phyloP scores from a whole-genome alignment of 2,329 filamentous ascomycete genomes.

The Aspergillus terreus region DNA sequence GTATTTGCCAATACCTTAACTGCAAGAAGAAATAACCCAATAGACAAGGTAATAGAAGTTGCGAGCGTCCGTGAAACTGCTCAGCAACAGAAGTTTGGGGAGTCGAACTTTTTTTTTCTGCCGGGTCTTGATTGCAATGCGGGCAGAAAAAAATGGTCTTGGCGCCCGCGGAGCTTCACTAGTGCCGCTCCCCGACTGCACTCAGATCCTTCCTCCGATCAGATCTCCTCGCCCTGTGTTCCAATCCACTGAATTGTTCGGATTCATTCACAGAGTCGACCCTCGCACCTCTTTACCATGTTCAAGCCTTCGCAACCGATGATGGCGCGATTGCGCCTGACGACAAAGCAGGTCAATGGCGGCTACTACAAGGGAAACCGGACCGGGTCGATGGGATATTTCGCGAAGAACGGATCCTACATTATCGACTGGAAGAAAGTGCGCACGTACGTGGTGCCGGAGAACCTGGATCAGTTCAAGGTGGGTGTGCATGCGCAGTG shows the following conservation, averaged over 20 bases:
- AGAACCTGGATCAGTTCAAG: conserved; percentile 65
- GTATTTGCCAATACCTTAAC: too few relatives aligned
- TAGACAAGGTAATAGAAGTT: neutral
- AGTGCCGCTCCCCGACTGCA: conserved; percentile 21
- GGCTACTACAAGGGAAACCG: conserved; percentile 97
- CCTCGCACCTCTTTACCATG: conserved; percentile 26
- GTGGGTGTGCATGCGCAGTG: conserved; percentile 43
- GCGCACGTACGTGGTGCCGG: conserved; percentile 81
- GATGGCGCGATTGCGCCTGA: conserved; percentile 71
- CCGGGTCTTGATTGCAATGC: neutral
- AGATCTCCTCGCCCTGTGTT: conserved; percentile 6
- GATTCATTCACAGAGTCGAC: neutral
- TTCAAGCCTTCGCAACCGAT: conserved; percentile 51
- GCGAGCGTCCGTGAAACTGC: conserved; percentile 10
- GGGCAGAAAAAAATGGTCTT: conserved; percentile 30
- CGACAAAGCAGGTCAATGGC: conserved; percentile 87
- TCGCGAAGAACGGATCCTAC: conserved; percentile 60
- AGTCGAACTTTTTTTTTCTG: conserved; percentile 24
- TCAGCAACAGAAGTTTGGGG: conserved; percentile 9
- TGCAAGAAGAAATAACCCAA: too few relatives aligned
- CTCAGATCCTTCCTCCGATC: conserved; percentile 21
- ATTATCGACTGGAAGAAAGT: conserved; percentile 81
- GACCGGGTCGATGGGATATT: conserved; percentile 82
- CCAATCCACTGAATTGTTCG: neutral
- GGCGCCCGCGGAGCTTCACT: conserved; percentile 23